Conservation (phyloP, 306 rosid species). For the Prunus armeniaca region DNA sequence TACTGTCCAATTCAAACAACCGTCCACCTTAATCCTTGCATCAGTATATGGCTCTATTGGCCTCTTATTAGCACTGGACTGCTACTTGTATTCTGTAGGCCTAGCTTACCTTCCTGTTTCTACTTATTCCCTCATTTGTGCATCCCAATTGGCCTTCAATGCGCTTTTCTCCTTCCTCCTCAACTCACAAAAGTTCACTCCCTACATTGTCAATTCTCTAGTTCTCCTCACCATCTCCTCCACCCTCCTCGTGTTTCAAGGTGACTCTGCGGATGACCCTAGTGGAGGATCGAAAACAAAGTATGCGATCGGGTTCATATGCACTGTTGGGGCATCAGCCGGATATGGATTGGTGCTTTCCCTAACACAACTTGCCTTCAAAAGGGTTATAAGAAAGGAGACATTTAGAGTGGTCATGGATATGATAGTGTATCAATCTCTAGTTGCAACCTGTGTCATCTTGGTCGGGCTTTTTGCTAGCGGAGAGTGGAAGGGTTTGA, state of each 20-base stretch:
- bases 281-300: slow-evolving; percentile 14
- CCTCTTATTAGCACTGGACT: slow-evolving; percentile 12
- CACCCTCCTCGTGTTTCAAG: slow-evolving; percentile 37
- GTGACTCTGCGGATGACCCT: slow-evolving; percentile 13
- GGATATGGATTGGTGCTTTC: slow-evolving; percentile 31
- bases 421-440: slow-evolving; percentile 21
- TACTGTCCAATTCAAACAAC: background rate
- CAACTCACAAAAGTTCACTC: slow-evolving; percentile 48
- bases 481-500: slow-evolving; percentile 43
- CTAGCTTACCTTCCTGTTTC: slow-evolving; percentile 46
- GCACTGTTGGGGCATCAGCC: slow-evolving; percentile 43
- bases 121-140: slow-evolving; percentile 39
- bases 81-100: slow-evolving; percentile 32
- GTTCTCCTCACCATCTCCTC: slow-evolving; percentile 55
- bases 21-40: slow-evolving; percentile 5
- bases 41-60: slow-evolving; percentile 34
- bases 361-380: slow-evolving; percentile 36
- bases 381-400: slow-evolving; percentile 34
- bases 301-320: slow-evolving; percentile 39
- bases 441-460: slow-evolving; percentile 19
- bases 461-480: slow-evolving; percentile 44
- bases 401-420: slow-evolving; percentile 34
- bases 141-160: slow-evolving; percentile 50
- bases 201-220: slow-evolving; percentile 45
- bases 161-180: slow-evolving; percentile 61